A percentile compares a stretch with the other conserved stretches of the same genome.
Evolutionary conservation across 129 eudicot species (phyloP).

Genomic region (Ambrosia artemisiifolia): DNA sequence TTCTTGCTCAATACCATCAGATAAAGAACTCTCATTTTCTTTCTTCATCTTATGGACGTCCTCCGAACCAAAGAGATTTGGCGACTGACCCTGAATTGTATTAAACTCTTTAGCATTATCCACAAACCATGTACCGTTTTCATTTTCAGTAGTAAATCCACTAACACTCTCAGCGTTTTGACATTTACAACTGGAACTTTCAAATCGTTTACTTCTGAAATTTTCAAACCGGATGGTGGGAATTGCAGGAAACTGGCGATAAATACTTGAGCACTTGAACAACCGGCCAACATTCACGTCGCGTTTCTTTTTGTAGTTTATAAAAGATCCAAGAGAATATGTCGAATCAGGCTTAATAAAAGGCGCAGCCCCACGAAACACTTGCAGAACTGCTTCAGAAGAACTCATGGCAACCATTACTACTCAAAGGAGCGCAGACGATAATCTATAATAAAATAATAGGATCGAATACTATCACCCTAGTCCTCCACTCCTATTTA

Average conservation of each 20-base stretch:
- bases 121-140: slow-evolving; percentile 42
- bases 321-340: slow-evolving; percentile 22
- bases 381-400: slow-evolving; percentile 45
- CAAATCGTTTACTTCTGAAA: not conserved
- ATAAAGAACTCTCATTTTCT: slow-evolving; percentile 18
- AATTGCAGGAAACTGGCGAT: slow-evolving; percentile 16
- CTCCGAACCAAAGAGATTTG: slow-evolving; percentile 37
- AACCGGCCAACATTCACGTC: slow-evolving; percentile 16
- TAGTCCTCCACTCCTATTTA: no score
- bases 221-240: slow-evolving; percentile 11
- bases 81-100: slow-evolving; percentile 28
- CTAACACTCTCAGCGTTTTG: slow-evolving; percentile 45
- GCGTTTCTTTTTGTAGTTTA: slow-evolving; percentile 33
- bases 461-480: not conserved
- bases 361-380: slow-evolving; percentile 41
- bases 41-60: slow-evolving; percentile 21
- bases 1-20: slow-evolving; percentile 55
- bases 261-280: slow-evolving; percentile 20
- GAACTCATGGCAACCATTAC: slow-evolving; percentile 38
- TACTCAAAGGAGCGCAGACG: not conserved
- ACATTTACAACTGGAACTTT: slow-evolving; percentile 30
- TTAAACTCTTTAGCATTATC: slow-evolving; percentile 36
- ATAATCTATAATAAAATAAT: not conserved
- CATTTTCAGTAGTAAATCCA: slow-evolving; percentile 40
- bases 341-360: slow-evolving; percentile 23